Conservation (phyloP, 1,139 yeast genomes). For the Meyerozyma carpophila region DNA sequence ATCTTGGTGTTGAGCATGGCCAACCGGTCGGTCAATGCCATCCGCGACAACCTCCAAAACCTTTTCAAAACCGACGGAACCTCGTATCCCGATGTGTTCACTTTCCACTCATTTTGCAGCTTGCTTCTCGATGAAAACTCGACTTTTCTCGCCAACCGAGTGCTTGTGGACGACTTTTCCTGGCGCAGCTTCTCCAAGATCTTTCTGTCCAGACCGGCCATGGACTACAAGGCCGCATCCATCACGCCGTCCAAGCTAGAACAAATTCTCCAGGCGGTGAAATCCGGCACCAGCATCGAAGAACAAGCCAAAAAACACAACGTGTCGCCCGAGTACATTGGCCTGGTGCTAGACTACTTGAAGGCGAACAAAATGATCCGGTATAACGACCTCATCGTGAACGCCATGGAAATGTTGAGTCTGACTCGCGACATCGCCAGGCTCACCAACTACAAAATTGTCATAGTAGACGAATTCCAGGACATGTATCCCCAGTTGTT, state of each 20-base stretch:
- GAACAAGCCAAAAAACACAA: conserved; percentile 20
- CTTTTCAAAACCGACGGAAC: conserved; percentile 30
- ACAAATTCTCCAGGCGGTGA: conserved; percentile 24
- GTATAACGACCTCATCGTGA: conserved; percentile 30
- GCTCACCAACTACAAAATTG: conserved; percentile 24
- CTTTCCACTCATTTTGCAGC: conserved; percentile 63
- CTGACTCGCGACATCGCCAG: conserved; percentile 17
- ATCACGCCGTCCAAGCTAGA: conserved; percentile 28
- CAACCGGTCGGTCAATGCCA: conserved; percentile 58
- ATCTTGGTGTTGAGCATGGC: conserved; percentile 66
- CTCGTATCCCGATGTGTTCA: conserved; percentile 37
- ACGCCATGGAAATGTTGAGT: conserved; percentile 24
- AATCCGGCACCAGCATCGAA: conserved; percentile 22
- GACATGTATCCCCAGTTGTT: conserved; percentile 56
- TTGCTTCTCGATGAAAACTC: conserved; percentile 40
- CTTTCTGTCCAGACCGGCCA: conserved; percentile 24
- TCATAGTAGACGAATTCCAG: conserved; percentile 73
- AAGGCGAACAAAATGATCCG: conserved; percentile 29
- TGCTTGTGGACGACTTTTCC: conserved; percentile 46
- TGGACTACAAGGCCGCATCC: conserved; percentile 19
- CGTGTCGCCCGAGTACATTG: conserved; percentile 17
- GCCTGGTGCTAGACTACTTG: conserved; percentile 11
- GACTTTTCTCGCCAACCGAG: conserved; percentile 17
- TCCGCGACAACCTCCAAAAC: conserved; percentile 30
- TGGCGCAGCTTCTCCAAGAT: conserved; percentile 40